Evolutionary conservation across 2,329 filamentous ascomycete genomes (phyloP), one percentile per base, ranked within the genome.

Genomic region (Colletotrichum gigasporum): DNA sequence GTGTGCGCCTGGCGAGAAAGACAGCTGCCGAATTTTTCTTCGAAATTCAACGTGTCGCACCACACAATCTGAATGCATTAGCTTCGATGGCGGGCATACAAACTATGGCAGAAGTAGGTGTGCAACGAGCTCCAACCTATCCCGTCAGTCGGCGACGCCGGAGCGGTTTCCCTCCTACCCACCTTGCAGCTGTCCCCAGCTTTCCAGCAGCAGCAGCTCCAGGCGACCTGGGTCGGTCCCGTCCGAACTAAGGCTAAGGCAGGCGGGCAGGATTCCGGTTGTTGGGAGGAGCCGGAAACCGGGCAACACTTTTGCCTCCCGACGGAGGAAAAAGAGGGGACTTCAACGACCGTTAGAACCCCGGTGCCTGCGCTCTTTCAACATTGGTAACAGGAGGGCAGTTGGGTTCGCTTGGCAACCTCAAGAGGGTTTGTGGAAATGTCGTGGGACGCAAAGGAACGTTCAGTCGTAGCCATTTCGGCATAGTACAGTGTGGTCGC

Each of bases 91-190:
- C 53, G 30, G 41, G 11, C 41, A 30, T 39, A 16, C 26, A n/a
- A 20, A n/a, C n/a, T n/a, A n/a, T n/a, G n/a, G n/a, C n/a, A n/a
- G n/a, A n/a, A n/a, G n/a, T n/a, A 20, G 22, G 48, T 24, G 48
- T 20, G 24, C 41, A 16, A 28, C 18, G 10, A n/a, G n/a, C n/a
- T n/a, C 20, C 26, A 16, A 20, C 16, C 18, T n/a, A 35, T 42
- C 28, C 42, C 50, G 56, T n/a, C 45, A 45, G 57, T 42, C 56
- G 50, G 56, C 41, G 57, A 65, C 42, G 56, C 62, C 56, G 62
- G 56, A 48, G 62, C 62, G 62, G 62, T 28, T 6, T 28, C 24
- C 56, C 24, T 20, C 28, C 16, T 16, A 55, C 35, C 28, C 47
- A 24, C 32, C 18, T 44, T 24, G n/a, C n/a, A n/a, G n/a, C n/a